phyloP scores from a whole-genome alignment of 345 rosid species.

The Moringa oleifera region DNA sequence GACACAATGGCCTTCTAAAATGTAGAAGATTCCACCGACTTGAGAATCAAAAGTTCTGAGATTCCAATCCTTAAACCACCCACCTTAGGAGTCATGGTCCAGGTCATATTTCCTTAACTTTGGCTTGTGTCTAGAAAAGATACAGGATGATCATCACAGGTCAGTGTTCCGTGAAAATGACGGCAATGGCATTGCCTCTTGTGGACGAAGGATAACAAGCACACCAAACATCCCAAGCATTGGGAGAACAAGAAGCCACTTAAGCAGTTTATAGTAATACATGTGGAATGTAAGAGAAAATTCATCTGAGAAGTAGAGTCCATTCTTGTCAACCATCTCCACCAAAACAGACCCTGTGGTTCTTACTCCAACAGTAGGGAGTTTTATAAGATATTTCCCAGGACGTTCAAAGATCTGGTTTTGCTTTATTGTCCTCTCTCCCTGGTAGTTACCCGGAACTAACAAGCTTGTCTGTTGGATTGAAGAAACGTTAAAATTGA shows the following conservation, averaged over 20 bases:
- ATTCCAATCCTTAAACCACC: not conserved
- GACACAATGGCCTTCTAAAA: not conserved
- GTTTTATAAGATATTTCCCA: slow-evolving; percentile 73
- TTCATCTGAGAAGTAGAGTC: slow-evolving; percentile 87
- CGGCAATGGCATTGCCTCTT: slow-evolving; percentile 84
- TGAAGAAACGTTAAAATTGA: not conserved
- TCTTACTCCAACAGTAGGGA: slow-evolving; percentile 88
- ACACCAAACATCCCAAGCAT: slow-evolving; percentile 95
- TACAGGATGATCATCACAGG: slow-evolving; percentile 28
- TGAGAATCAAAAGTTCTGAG: not conserved
- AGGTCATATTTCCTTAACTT: not conserved
- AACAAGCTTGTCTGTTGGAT: slow-evolving; percentile 68
- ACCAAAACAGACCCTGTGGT: slow-evolving; percentile 90
- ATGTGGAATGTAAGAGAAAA: slow-evolving; percentile 97
- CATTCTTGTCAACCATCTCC: slow-evolving; percentile 95
- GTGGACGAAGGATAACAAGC: slow-evolving; percentile 86
- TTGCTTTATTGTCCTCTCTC: slow-evolving; percentile 75
- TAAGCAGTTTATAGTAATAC: slow-evolving; percentile 91
- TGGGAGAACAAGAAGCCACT: slow-evolving; percentile 96
- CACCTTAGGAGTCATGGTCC: slow-evolving; percentile 1
- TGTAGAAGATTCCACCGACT: not conserved
- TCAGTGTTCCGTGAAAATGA: slow-evolving; percentile 90
- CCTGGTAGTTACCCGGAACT: slow-evolving; percentile 95
- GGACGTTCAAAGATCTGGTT: slow-evolving; percentile 57
- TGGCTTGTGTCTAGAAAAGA: slow-evolving; percentile 1